A percentile compares a stretch with the other conserved stretches of the same genome.
Conservation (phyloP, 2,329 filamentous ascomycete genomes). For the Cladosporium colombiae region DNA sequence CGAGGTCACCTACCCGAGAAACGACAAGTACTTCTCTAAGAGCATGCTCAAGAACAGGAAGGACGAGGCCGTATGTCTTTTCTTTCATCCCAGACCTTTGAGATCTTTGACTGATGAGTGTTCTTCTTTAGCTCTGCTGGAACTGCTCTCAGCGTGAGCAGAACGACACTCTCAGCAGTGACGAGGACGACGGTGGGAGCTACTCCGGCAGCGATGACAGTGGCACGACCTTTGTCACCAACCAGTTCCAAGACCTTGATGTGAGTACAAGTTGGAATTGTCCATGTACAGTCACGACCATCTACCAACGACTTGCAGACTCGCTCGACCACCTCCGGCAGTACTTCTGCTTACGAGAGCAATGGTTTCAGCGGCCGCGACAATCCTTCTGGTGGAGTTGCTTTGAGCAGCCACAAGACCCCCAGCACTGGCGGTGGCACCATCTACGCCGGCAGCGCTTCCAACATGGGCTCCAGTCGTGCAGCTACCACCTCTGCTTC, state of each 20-base stretch:
- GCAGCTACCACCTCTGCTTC: neutral
- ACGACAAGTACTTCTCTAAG: slow-evolving; percentile 8
- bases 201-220: neutral
- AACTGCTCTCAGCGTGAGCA: slow-evolving; percentile 8
- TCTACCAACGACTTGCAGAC: neutral
- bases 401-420: neutral
- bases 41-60: slow-evolving; percentile 8
- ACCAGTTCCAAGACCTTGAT: neutral
- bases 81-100: neutral
- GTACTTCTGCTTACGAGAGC: neutral
- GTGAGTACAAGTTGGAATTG: neutral
- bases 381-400: slow-evolving; percentile 7
- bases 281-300: neutral
- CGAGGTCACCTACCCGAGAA: slow-evolving; percentile 18
- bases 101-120: neutral
- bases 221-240: neutral
- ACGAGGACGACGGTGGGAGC: neutral
- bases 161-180: slow-evolving; percentile 7
- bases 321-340: slow-evolving; percentile 2
- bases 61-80: slow-evolving; percentile 10
- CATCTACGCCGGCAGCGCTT: neutral
- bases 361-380: neutral
- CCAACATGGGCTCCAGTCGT: neutral
- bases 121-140: slow-evolving; percentile 4
- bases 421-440: neutral